phyloP scores from a whole-genome alignment of 108 stramenopile genomes.

The Stephanodiscus triporus region DNA sequence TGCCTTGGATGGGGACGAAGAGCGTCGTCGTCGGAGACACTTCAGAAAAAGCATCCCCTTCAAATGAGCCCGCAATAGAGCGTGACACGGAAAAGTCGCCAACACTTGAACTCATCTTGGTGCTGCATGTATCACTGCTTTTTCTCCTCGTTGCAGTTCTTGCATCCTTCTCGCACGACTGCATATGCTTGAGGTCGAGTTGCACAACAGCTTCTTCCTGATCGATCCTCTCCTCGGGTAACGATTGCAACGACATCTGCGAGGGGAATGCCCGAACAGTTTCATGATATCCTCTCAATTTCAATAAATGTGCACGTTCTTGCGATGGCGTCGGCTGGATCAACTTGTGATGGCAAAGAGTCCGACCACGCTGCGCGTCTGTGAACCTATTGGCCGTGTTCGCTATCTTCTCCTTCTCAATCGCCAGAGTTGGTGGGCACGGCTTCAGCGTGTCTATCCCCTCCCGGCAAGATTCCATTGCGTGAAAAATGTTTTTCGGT shows the following conservation, averaged over 20 bases:
- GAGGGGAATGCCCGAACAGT: background rate
- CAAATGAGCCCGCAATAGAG: too few relatives aligned
- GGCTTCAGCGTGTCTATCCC: background rate
- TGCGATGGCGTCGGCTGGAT: constrained; percentile 31
- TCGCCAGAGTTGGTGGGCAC: background rate
- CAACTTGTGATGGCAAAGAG: constrained; percentile 35
- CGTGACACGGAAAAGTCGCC: background rate
- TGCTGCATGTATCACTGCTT: background rate
- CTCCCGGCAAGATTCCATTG: background rate
- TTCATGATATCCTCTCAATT: background rate
- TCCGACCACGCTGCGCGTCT: constrained; percentile 26
- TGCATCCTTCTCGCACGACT: background rate
- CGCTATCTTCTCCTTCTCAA: background rate
- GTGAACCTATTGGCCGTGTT: constrained; percentile 25
- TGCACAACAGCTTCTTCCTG: background rate
- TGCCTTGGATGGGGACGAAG: background rate
- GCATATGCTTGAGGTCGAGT: constrained; percentile 1
- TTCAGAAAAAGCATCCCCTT: constrained; percentile 1
- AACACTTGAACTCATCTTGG: constrained; percentile 4
- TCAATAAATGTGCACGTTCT: constrained; percentile 22
- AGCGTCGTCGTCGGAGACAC: background rate
- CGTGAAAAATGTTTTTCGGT: background rate
- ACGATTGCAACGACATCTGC: constrained; percentile 10
- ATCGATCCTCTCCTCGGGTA: constrained; percentile 18
- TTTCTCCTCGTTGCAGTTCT: background rate